Evolutionary conservation across 495 filamentous ascomycete genomes (phyloP).

Genomic region (Sordaria brevicollis): DNA sequence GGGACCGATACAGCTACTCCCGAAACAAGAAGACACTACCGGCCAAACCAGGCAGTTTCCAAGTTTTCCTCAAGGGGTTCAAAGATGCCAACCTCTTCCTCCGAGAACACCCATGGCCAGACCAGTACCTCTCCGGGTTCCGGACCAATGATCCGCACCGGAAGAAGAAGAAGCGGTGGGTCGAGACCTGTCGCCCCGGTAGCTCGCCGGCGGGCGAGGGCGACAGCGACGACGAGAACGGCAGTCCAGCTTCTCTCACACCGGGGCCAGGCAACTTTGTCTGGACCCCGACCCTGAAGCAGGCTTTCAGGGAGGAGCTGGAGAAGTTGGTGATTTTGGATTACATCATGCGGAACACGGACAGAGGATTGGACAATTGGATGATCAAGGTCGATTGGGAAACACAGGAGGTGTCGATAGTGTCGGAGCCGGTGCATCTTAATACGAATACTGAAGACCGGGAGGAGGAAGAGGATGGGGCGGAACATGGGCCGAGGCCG

Average conservation of each 20-base stretch:
- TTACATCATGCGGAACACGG: conserved; percentile 99
- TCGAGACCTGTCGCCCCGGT: conserved; percentile 67
- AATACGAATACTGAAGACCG: conserved; percentile 40
- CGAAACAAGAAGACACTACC: conserved; percentile 82
- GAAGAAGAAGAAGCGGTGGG: conserved; percentile 65
- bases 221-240: conserved; percentile 53
- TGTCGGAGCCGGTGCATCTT: conserved; percentile 67
- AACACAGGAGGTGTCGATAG: conserved; percentile 70
- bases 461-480: conserved; percentile 42
- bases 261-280: conserved; percentile 49
- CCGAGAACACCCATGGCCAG: conserved; percentile 95
- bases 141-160: conserved; percentile 60
- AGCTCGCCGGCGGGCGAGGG: conserved; percentile 55
- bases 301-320: conserved; percentile 86
- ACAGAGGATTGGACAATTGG: conserved; percentile 96
- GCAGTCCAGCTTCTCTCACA: conserved; percentile 23
- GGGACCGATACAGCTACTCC: conserved; percentile 83
- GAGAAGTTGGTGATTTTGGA: conserved; percentile 97
- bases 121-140: conserved; percentile 72
- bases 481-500: conserved; percentile 49
- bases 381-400: conserved; percentile 95
- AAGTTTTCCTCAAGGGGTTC: conserved; percentile 92
- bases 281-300: conserved; percentile 85
- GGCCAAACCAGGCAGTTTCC: conserved; percentile 88
- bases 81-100: conserved; percentile 95